A percentile compares a stretch with the other conserved stretches of the same genome.
Evolutionary conservation across 306 rosid species (phyloP).

Genomic region (Begonia masoniana): DNA sequence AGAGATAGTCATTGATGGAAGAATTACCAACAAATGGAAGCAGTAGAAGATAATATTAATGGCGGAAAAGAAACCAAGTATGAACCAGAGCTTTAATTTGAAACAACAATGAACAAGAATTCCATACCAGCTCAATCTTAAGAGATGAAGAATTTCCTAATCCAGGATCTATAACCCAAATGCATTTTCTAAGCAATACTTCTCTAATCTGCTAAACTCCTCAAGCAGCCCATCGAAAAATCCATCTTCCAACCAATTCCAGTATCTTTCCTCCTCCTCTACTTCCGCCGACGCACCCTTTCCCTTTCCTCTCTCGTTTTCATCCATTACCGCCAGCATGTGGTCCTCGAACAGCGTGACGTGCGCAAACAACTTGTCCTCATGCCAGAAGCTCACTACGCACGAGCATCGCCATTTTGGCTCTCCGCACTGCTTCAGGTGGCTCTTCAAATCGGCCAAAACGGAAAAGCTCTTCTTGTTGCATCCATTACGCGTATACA

Average conservation of each 20-base stretch:
- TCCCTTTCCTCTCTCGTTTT: slow-evolving; percentile 20
- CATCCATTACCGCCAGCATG: slow-evolving; percentile 58
- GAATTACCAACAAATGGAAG: no score
- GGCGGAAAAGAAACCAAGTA: no score
- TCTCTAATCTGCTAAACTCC: slow-evolving; percentile 33
- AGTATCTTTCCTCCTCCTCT: slow-evolving; percentile 14
- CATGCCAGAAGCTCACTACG: slow-evolving; percentile 71
- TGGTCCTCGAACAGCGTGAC: slow-evolving; percentile 72
- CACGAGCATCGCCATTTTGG: slow-evolving; percentile 69
- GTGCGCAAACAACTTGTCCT: slow-evolving; percentile 78
- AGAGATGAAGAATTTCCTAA: slow-evolving; percentile 4
- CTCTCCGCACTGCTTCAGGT: slow-evolving; percentile 54
- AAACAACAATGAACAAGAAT: neutral
- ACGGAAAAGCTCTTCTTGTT: slow-evolving; percentile 66
- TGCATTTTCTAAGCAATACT: slow-evolving; percentile 18
- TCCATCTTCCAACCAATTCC: slow-evolving; percentile 14
- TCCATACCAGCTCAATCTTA: neutral
- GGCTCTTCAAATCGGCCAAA: slow-evolving; percentile 72
- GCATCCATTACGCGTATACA: slow-evolving; percentile 63
- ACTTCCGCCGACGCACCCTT: neutral
- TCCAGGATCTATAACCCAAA: slow-evolving; percentile 16
- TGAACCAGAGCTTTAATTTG: no score
- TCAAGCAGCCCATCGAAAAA: slow-evolving; percentile 30
- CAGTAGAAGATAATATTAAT: no score
- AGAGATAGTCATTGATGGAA: no score